phyloP scores from a whole-genome alignment of 2,329 filamentous ascomycete genomes.

The Ceratocystis diversiconidia region DNA sequence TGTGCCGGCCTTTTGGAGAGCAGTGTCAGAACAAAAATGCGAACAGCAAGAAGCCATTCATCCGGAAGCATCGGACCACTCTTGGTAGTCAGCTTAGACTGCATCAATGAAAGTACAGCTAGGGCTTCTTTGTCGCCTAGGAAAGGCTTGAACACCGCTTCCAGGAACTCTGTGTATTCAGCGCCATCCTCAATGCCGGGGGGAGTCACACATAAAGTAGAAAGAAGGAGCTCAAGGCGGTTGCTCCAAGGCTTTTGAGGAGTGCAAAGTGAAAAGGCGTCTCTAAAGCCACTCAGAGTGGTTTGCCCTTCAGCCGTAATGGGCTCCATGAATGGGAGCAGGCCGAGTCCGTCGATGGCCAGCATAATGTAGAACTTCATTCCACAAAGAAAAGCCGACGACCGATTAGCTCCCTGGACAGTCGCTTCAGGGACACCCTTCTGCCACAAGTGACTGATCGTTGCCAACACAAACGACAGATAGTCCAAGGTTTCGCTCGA shows the following conservation, averaged over 20 bases:
- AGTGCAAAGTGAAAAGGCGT: neutral
- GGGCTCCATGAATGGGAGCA: slow-evolving; percentile 50
- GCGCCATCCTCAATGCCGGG: slow-evolving; percentile 35
- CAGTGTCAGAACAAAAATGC: slow-evolving; percentile 6
- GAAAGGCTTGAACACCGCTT: slow-evolving; percentile 43
- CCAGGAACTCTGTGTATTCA: slow-evolving; percentile 33
- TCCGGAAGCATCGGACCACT: neutral
- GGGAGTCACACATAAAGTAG: slow-evolving; percentile 39
- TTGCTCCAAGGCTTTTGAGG: neutral
- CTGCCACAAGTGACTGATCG: slow-evolving; percentile 20
- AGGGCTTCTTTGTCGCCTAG: slow-evolving; percentile 33
- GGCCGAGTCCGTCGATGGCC: slow-evolving; percentile 38
- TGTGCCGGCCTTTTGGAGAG: neutral
- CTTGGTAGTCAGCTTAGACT: slow-evolving; percentile 3
- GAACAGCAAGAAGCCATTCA: slow-evolving; percentile 9
- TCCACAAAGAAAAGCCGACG: slow-evolving; percentile 37
- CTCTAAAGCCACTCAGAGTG: slow-evolving; percentile 44
- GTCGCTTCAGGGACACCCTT: slow-evolving; percentile 35
- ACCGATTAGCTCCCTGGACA: slow-evolving; percentile 19
- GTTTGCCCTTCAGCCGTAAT: slow-evolving; percentile 34
- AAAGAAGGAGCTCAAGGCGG: neutral
- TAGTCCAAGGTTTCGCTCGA: slow-evolving; percentile 71
- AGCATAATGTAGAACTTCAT: slow-evolving; percentile 37
- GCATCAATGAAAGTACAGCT: slow-evolving; percentile 1
- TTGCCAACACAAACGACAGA: slow-evolving; percentile 28